Conservation (phyloP, 2,329 filamentous ascomycete genomes). For the Ceratocystis smalleyi region DNA sequence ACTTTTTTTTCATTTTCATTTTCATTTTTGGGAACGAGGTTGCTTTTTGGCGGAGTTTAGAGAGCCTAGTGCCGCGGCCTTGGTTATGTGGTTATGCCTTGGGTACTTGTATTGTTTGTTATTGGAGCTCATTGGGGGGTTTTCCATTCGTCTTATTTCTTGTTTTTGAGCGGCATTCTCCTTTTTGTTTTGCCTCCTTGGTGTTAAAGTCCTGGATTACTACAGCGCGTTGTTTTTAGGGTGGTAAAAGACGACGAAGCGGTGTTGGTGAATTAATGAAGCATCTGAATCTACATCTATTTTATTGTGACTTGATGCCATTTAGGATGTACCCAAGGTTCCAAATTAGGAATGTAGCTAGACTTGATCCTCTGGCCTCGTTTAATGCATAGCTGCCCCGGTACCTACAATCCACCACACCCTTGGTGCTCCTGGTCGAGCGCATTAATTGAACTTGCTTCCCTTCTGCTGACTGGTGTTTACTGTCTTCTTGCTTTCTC, state of each 20-base stretch:
- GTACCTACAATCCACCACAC: background rate
- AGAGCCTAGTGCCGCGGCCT: background rate
- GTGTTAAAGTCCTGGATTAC: background rate
- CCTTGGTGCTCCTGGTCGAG: background rate
- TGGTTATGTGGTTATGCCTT: slow-evolving; percentile 8
- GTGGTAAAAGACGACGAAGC: background rate
- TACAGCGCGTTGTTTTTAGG: background rate
- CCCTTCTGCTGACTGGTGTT: background rate
- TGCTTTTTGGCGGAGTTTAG: background rate
- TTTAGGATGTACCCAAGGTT: background rate
- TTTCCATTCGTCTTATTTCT: slow-evolving; percentile 1
- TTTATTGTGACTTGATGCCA: background rate
- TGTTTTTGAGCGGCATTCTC: background rate
- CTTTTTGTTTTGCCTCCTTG: background rate
- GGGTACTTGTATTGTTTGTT: background rate
- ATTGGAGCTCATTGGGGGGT: background rate
- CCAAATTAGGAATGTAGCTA: slow-evolving; percentile 1
- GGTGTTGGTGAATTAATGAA: background rate
- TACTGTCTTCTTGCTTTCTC: background rate
- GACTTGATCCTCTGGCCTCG: background rate
- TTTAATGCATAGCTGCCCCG: background rate
- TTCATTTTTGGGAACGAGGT: background rate
- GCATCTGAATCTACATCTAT: background rate
- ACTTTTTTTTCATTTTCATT: background rate
- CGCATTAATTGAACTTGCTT: background rate